phyloP scores from a whole-genome alignment of 148 eudicot species.

The Talinum fruticosum region DNA sequence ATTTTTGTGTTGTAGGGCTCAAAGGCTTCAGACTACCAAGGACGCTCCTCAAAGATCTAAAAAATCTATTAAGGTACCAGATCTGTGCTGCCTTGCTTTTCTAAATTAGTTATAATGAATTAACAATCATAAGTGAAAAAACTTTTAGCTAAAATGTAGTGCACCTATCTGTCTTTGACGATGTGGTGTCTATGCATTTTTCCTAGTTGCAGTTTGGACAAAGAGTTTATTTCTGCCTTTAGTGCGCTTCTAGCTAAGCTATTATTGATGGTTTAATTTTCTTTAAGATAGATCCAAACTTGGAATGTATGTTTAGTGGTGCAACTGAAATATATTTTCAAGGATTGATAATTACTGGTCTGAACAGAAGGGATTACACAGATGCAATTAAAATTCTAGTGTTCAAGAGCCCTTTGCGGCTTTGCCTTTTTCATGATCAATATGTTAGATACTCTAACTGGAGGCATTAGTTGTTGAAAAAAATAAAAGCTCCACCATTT shows the following conservation, averaged over 20 bases:
- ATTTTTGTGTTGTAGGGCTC: constrained; percentile 37
- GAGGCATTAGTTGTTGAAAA: not conserved
- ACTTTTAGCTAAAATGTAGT: not conserved
- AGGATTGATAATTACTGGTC: not conserved
- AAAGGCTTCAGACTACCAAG: constrained; percentile 44
- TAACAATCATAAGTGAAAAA: not conserved
- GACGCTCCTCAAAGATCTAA: constrained; percentile 33
- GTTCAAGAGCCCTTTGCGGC: no score
- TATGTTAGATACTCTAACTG: not conserved
- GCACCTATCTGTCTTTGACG: not conserved
- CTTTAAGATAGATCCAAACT: not conserved
- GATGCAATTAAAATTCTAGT: not conserved
- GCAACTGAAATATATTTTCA: not conserved
- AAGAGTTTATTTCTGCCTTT: not conserved
- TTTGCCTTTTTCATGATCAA: not conserved
- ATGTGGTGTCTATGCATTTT: not conserved
- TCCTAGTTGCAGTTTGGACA: not conserved
- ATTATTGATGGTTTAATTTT: no score
- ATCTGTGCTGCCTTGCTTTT: not conserved
- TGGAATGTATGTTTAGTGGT: not conserved
- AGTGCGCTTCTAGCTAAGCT: not conserved
- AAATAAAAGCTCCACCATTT: not conserved
- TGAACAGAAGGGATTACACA: not conserved
- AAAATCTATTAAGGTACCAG: constrained; percentile 57
- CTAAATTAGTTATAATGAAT: not conserved